Base-by-base conservation (phyloP, 164 flowering plant species). In the Vitis amurensis region DNA sequence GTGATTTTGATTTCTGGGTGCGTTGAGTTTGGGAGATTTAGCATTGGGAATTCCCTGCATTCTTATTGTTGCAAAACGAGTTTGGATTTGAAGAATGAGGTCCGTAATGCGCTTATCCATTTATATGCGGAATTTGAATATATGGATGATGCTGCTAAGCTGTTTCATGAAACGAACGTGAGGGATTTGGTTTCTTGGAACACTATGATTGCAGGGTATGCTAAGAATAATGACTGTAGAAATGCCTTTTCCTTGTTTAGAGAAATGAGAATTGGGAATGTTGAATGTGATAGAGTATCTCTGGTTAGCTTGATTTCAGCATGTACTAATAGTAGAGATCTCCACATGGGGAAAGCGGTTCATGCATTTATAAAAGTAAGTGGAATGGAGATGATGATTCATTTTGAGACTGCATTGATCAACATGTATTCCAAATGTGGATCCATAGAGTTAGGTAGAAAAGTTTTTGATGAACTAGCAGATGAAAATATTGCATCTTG, bases 1-100 rank as follows among this genome's bases (percentile, higher is more conserved):
- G 70, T 80, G 69, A 71, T 77, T 71, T 69, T 76, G 72, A 68
- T 74, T 16, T 74, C 76, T 10, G 83, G 78, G 29, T 80, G 80
- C 59, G 55, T 61, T 2, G 69, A 77, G 23, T 49, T 62, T 66
- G 69, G 71, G 60, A 62, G 48, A 37, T 68, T 71, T 60, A 31
- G 62, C 10, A 53, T 64, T 60, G 83, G 83, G 23, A 66, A 59
- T 16, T 59, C 67, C 4, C 72, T 80, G 55, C 83, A 80, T 51
- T 52, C 70, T 9, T 77, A 69, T 69, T 64, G 78, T 73, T 63
- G 52, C 49, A 77, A 77, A 47, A 61, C 58, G 1, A 50, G 63
- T n/a, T 29, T 71, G 27, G 63, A 50, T 8, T 50, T 50, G 30
- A 49, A 55, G 12, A 66, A 1, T 23, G 71, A 71, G 50, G 64